phyloP scores from a whole-genome alignment of 2,329 filamentous ascomycete species.

The Plectosphaerella cucumerina region DNA sequence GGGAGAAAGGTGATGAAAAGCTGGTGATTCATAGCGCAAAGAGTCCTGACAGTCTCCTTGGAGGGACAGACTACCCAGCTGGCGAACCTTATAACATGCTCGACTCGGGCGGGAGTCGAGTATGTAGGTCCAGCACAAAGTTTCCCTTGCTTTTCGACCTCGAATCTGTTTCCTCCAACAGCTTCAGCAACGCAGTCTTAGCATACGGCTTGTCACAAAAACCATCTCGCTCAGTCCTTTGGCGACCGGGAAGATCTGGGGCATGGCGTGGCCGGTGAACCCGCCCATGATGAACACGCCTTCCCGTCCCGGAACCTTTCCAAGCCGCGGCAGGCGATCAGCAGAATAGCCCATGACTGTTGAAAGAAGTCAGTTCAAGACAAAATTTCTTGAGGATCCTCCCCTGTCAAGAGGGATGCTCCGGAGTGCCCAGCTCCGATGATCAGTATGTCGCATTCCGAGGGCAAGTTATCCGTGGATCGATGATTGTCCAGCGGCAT shows the following conservation, averaged over 20 bases:
- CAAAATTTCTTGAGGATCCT: too few relatives aligned
- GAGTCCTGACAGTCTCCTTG: too few relatives aligned
- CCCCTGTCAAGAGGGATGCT: too few relatives aligned
- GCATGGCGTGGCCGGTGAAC: conserved; percentile 50
- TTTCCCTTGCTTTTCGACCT: conserved; percentile 18
- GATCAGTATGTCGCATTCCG: too few relatives aligned
- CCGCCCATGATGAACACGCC: conserved; percentile 42
- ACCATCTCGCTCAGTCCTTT: conserved; percentile 38
- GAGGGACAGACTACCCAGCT: too few relatives aligned
- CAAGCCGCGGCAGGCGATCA: conserved; percentile 39
- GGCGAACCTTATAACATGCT: too few relatives aligned
- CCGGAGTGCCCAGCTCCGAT: too few relatives aligned
- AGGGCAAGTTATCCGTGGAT: too few relatives aligned
- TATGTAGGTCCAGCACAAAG: not conserved
- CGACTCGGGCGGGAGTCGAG: too few relatives aligned
- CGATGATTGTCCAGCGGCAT: too few relatives aligned
- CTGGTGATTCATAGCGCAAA: too few relatives aligned
- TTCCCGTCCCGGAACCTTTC: conserved; percentile 31
- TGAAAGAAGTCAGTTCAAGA: too few relatives aligned
- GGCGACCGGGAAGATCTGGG: conserved; percentile 34
- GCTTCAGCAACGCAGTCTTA: conserved; percentile 28
- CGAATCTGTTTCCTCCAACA: conserved; percentile 27
- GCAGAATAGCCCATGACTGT: conserved; percentile 37
- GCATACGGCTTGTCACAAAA: conserved; percentile 19
- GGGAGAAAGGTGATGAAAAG: not conserved